Conservation (phyloP, 345 rosid genomes). For the Melastoma malabathricum region DNA sequence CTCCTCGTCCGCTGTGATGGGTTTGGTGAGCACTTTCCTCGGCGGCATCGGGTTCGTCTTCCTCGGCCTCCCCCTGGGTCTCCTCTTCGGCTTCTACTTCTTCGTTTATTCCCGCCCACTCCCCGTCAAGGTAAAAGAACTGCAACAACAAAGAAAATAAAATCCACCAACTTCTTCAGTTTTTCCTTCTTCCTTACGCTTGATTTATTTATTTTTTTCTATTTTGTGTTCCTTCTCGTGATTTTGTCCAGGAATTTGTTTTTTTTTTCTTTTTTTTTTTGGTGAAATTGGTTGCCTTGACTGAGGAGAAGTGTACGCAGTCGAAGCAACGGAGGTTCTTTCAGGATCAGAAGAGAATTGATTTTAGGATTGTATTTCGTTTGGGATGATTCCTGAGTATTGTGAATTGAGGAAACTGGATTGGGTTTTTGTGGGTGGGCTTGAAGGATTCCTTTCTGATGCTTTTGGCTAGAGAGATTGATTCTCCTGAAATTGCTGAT, state of each 20-base stretch:
- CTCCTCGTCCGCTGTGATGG: constrained; percentile 14
- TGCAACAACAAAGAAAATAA: too few relatives aligned
- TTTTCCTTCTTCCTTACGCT: background rate
- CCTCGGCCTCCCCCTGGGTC: constrained; percentile 61
- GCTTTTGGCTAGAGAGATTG: too few relatives aligned
- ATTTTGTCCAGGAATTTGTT: background rate
- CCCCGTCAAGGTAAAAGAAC: constrained; percentile 43
- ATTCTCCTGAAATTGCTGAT: background rate
- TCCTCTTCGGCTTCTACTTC: constrained; percentile 50
- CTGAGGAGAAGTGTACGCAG: too few relatives aligned
- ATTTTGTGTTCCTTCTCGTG: too few relatives aligned
- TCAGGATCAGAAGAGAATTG: too few relatives aligned
- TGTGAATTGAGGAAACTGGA: too few relatives aligned
- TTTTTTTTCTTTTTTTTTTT: background rate
- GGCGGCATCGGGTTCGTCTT: constrained; percentile 49
- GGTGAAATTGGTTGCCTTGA: background rate
- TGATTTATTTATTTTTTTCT: background rate
- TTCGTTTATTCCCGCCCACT: constrained; percentile 52
- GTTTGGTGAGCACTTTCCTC: constrained; percentile 34
- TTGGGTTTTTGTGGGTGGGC: too few relatives aligned
- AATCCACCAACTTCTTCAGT: background rate
- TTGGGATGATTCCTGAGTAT: too few relatives aligned
- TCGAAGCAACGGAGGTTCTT: too few relatives aligned
- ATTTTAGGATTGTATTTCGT: too few relatives aligned
- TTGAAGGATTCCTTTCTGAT: too few relatives aligned